Evolutionary conservation across 1,284 basidiomycete species (phyloP).

Genomic region (Fistulinella staudtii): DNA sequence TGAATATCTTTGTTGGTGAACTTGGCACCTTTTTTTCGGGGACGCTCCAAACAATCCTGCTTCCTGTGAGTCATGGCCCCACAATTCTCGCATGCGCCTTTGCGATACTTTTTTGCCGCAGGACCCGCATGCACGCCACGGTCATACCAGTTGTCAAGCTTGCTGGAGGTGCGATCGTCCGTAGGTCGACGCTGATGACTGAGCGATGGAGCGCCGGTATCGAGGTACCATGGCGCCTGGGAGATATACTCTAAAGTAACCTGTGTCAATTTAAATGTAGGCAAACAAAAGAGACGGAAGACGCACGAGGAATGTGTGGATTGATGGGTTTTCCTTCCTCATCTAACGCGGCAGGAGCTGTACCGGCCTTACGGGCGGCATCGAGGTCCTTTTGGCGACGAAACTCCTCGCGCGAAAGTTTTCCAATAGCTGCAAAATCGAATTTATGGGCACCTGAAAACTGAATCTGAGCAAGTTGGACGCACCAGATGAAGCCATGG

Average conservation of each 20-base stretch:
- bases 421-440: conserved; percentile 52
- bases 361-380: conserved; percentile 95
- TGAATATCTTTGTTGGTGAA: conserved; percentile 89
- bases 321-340: conserved; percentile 95
- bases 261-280: background rate
- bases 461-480: background rate
- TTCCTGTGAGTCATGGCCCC: conserved; percentile 94
- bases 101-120: conserved; percentile 92
- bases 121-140: conserved; percentile 84
- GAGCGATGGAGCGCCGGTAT: conserved; percentile 86
- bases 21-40: conserved; percentile 93
- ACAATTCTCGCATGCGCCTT: conserved; percentile 98
- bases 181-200: conserved; percentile 88
- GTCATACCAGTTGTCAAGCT: conserved; percentile 91
- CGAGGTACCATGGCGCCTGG: conserved; percentile 98
- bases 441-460: background rate
- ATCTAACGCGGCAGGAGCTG: conserved; percentile 91
- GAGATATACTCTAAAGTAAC: conserved; percentile 74
- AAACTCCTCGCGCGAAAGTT: conserved; percentile 91
- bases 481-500: conserved; percentile 48
- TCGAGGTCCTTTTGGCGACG: conserved; percentile 94
- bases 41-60: conserved; percentile 92
- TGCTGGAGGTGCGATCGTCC: conserved; percentile 60
- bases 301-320: conserved; percentile 93
- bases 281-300: background rate